A percentile compares a stretch with the other conserved stretches of the same genome.
Conservation (phyloP, 805 yeast genomes). For the Wickerhamomyces ciferrii region DNA sequence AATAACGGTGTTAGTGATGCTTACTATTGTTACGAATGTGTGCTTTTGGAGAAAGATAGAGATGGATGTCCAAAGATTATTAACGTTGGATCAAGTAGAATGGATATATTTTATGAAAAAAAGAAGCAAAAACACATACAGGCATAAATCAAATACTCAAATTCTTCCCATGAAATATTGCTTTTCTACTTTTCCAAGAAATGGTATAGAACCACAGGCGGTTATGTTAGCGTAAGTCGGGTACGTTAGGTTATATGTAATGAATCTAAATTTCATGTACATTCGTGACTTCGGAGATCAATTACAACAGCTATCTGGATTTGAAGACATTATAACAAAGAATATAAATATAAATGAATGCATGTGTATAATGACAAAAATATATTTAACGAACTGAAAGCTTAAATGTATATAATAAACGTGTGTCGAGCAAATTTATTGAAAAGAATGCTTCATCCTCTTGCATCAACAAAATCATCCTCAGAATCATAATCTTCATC, state of each 20-base stretch:
- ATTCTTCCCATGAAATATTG: too few species aligned
- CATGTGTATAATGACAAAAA: not conserved
- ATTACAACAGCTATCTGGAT: too few species aligned
- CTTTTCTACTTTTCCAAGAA: too few species aligned
- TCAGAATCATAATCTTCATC: not conserved
- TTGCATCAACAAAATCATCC: constrained; percentile 7
- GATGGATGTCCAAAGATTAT: constrained; percentile 90
- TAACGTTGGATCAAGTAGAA: constrained; percentile 73
- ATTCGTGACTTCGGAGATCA: too few species aligned
- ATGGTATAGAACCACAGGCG: too few species aligned
- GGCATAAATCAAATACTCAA: constrained; percentile 1
- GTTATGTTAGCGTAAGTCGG: too few species aligned
- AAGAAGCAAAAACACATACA: constrained; percentile 28
- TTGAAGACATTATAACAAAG: too few species aligned
- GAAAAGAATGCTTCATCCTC: not conserved
- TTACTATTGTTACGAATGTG: constrained; percentile 83
- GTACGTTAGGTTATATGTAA: too few species aligned
- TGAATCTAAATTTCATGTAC: too few species aligned
- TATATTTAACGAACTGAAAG: not conserved
- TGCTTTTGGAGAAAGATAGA: constrained; percentile 67
- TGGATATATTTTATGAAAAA: constrained; percentile 60
- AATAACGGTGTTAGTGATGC: constrained; percentile 63
- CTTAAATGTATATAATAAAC: not conserved
- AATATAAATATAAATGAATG: too few species aligned
- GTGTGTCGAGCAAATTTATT: too few species aligned